Percentiles rank a stretch among this genome's conserved stretches.
These are phyloP conservation scores for Saturnispora zaruensis DNA, from an alignment of 805 yeast genomes.

Conservation along the genomic window DNA sequence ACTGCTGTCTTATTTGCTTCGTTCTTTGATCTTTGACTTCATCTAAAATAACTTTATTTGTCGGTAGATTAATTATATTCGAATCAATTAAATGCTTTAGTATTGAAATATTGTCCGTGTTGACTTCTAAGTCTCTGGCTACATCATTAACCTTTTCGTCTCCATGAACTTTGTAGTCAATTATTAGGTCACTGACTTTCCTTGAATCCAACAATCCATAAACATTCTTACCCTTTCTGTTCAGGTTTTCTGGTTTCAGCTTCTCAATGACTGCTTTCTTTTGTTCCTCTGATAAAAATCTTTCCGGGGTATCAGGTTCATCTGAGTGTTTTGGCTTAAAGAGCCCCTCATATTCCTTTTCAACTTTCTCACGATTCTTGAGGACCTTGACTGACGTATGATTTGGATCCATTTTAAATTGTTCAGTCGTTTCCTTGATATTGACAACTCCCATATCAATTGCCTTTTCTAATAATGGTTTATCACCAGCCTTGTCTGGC, in stretches of 20 bases:
- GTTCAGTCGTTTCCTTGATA: constrained; percentile 12
- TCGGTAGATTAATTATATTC: constrained; percentile 19
- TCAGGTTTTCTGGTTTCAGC: constrained; percentile 8
- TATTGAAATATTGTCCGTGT: constrained; percentile 11
- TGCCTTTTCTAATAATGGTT: constrained; percentile 14
- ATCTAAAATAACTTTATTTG: constrained; percentile 17
- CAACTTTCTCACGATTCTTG: constrained; percentile 18
- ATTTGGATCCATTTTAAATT: constrained; percentile 10
- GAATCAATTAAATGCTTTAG: constrained; percentile 17
- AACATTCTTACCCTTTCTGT: constrained; percentile 7
- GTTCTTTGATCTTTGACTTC: constrained; percentile 12
- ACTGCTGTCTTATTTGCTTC: constrained; percentile 16
- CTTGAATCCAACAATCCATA: constrained; percentile 16
- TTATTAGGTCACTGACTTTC: constrained; percentile 17
- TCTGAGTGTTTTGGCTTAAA: constrained; percentile 13
- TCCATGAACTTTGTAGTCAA: constrained; percentile 16
- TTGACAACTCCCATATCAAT: constrained; percentile 20
- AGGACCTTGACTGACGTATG: constrained; percentile 21
- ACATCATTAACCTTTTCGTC: constrained; percentile 1
- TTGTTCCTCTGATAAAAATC: constrained; percentile 15
- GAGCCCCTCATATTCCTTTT: constrained; percentile 16
- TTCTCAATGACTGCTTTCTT: constrained; percentile 5
- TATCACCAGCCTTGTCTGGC: neutral
- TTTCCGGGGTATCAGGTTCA: constrained; percentile 16
- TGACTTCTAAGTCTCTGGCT: constrained; percentile 12